phyloP scores from a whole-genome alignment of 108 stramenopile species.

The Fistulifera solaris region DNA sequence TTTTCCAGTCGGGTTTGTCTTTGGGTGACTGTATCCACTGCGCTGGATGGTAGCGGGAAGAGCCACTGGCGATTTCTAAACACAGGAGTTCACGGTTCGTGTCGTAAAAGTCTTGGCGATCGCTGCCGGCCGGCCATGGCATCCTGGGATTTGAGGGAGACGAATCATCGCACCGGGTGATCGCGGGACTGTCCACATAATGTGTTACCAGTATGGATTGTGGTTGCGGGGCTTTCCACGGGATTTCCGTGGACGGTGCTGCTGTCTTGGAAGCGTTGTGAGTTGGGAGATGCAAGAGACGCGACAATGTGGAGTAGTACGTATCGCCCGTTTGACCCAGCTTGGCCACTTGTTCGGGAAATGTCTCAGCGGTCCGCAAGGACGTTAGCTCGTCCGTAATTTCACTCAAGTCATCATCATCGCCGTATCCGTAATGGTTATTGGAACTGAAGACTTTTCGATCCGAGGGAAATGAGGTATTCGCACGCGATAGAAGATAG shows the following conservation, averaged over 20 bases:
- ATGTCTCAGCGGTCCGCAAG: no score
- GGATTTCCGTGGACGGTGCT: neutral
- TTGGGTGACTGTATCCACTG: neutral
- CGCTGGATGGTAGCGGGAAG: no score
- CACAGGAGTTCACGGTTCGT: constrained; percentile 20
- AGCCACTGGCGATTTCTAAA: constrained; percentile 30
- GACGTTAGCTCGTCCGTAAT: neutral
- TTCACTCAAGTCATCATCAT: neutral
- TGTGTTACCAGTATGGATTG: constrained; percentile 37
- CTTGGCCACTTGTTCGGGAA: neutral
- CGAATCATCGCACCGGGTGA: neutral
- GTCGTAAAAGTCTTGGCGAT: constrained; percentile 3
- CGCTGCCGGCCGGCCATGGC: constrained; percentile 17
- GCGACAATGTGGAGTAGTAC: neutral
- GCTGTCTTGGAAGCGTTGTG: neutral
- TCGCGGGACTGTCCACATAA: constrained; percentile 9
- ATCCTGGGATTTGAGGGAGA: neutral
- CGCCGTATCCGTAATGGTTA: constrained; percentile 1
- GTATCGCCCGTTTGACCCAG: neutral
- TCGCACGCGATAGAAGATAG: no score
- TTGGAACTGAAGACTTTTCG: neutral
- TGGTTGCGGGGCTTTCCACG: constrained; percentile 10
- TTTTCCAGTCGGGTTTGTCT: neutral
- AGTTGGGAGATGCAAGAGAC: constrained; percentile 2
- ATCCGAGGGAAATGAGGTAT: no score